Conservation (phyloP, 306 rosid species). For the Oxytropis ochrocephala region DNA sequence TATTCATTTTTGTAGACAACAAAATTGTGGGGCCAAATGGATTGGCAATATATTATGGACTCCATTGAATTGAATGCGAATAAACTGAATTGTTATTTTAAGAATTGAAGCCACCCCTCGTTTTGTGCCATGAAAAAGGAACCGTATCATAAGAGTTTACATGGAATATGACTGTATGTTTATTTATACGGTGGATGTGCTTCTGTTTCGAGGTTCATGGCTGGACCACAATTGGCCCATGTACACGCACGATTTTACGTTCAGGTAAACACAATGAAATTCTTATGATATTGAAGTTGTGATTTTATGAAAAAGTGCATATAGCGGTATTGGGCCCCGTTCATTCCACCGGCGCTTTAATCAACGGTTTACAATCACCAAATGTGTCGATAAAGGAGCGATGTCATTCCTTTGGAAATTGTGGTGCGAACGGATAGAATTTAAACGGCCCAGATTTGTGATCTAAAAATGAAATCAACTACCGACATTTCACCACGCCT, state of each 20-base stretch:
- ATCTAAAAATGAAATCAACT: too few relatives aligned
- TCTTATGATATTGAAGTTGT: too few relatives aligned
- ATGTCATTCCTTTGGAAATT: too few relatives aligned
- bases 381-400: too few relatives aligned
- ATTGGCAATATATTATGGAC: not conserved
- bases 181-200: not conserved
- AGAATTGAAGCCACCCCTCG: not conserved
- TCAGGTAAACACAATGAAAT: not conserved
- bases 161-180: slow-evolving; percentile 1
- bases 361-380: too few relatives aligned
- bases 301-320: too few relatives aligned
- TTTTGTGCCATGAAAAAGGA: slow-evolving; percentile 9
- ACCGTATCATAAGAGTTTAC: not conserved
- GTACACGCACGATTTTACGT: not conserved
- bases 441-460: too few relatives aligned
- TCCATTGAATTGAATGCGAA: not conserved
- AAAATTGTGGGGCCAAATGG: not conserved
- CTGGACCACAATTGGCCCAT: slow-evolving; percentile 6
- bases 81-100: not conserved
- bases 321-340: too few relatives aligned
- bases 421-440: too few relatives aligned
- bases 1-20: not conserved
- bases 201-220: not conserved
- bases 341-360: too few relatives aligned
- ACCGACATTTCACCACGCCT: too few relatives aligned